Percentiles rank a stretch among this genome's conserved stretches.
Evolutionary conservation across 2,329 filamentous ascomycete genomes (phyloP).

Genomic region (Aureobasidium melanogenum): DNA sequence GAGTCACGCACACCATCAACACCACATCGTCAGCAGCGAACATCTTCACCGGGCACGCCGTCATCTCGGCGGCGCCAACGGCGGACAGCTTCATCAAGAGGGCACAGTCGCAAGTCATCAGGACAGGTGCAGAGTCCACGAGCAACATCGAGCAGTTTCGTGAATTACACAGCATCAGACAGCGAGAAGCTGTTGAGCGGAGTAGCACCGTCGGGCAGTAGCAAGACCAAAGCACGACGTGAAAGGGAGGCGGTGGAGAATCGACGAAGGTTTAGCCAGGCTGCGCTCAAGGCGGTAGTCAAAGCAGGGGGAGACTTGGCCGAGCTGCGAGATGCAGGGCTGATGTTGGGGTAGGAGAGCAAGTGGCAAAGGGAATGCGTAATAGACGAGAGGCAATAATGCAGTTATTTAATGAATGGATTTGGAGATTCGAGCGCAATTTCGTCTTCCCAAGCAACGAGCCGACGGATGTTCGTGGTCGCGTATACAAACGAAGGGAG

Average conservation of each 20-base stretch:
- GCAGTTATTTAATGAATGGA: slow-evolving; percentile 5
- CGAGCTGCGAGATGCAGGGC: slow-evolving; percentile 33
- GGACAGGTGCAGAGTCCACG: slow-evolving; percentile 8
- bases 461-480: background rate
- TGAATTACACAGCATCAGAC: slow-evolving; percentile 84
- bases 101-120: background rate
- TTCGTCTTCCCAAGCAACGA: slow-evolving; percentile 5
- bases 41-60: slow-evolving; percentile 17
- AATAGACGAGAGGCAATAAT: background rate
- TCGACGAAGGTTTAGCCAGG: slow-evolving; percentile 58
- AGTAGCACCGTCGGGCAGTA: slow-evolving; percentile 82
- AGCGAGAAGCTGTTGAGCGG: slow-evolving; percentile 71
- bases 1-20: slow-evolving; percentile 19
- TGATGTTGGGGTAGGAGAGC: slow-evolving; percentile 20
- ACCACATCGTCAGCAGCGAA: slow-evolving; percentile 14
- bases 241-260: slow-evolving; percentile 82
- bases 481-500: background rate
- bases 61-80: slow-evolving; percentile 21
- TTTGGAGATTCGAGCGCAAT: background rate
- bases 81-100: slow-evolving; percentile 14
- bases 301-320: slow-evolving; percentile 60
- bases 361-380: background rate
- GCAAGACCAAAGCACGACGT: slow-evolving; percentile 86
- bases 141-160: slow-evolving; percentile 50
- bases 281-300: slow-evolving; percentile 58